phyloP scores from a whole-genome alignment of 148 eudicot species.

The Amaranthus palmeri region DNA sequence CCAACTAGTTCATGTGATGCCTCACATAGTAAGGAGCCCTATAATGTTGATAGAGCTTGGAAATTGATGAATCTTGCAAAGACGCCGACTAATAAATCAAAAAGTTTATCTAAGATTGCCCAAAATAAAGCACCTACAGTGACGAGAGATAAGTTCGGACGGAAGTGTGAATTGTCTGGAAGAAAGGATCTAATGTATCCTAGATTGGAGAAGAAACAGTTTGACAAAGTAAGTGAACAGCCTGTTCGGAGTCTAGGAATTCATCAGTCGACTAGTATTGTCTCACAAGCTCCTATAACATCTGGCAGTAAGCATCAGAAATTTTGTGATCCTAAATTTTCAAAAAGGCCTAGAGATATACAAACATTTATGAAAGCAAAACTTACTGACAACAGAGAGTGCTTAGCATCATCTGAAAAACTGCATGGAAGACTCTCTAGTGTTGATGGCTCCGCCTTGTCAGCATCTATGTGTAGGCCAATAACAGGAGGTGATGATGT shows the following conservation, averaged over 20 bases:
- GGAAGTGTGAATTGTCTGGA: conserved; percentile 20
- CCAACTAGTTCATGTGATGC: conserved; percentile 14
- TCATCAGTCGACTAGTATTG: conserved; percentile 12
- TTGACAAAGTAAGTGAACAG: conserved; percentile 15
- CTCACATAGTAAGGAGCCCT: conserved; percentile 16
- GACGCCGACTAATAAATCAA: conserved; percentile 29
- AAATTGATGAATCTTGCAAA: conserved; percentile 67
- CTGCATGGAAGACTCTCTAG: conserved; percentile 9
- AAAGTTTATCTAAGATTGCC: conserved; percentile 21
- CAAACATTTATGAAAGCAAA: conserved; percentile 12
- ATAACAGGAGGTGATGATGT: conserved; percentile 23
- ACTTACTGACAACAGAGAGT: conserved; percentile 11
- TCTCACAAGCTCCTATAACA: conserved; percentile 9
- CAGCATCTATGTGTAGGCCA: conserved; percentile 21
- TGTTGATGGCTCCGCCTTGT: conserved; percentile 18
- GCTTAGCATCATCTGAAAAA: conserved; percentile 18
- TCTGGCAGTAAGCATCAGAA: conserved; percentile 16
- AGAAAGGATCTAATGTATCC: conserved; percentile 14
- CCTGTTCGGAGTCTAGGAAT: conserved; percentile 22
- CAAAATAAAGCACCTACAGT: conserved; percentile 17
- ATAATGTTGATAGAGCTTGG: conserved; percentile 77
- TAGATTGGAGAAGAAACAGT: conserved; percentile 14
- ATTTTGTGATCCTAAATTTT: conserved; percentile 9
- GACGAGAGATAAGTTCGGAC: conserved; percentile 16
- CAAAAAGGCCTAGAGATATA: conserved; percentile 13